Conservation (phyloP, 495 filamentous ascomycete species). For the Xylaria flabelliformis region DNA sequence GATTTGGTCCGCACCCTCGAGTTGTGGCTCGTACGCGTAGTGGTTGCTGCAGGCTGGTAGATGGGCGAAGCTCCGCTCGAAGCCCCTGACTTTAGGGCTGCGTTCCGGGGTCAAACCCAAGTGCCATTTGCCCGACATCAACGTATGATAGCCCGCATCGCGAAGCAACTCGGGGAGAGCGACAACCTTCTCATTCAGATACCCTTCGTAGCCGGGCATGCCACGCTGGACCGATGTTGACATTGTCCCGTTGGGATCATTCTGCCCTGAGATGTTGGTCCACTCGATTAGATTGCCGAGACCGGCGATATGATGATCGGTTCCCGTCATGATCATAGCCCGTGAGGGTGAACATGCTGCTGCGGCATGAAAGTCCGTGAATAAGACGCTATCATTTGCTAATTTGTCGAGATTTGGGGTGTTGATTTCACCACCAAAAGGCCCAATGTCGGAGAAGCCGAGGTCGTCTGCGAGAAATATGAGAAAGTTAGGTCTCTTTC, state of each 20-base stretch:
- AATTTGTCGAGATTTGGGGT: conserved; percentile 67
- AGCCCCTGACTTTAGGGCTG: conserved; percentile 52
- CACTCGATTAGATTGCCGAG: conserved; percentile 56
- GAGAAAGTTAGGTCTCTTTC: conserved; percentile 63
- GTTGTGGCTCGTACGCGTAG: conserved; percentile 65
- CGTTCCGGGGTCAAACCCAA: conserved; percentile 50
- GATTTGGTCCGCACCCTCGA: conserved; percentile 44
- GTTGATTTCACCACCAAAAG: conserved; percentile 68
- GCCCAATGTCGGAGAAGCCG: conserved; percentile 66
- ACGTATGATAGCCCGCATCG: conserved; percentile 67
- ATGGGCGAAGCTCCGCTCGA: conserved; percentile 51
- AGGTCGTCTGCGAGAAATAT: conserved; percentile 68
- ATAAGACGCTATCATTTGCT: conserved; percentile 60
- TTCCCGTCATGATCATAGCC: conserved; percentile 65
- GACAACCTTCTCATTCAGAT: conserved; percentile 67
- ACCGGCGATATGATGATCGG: conserved; percentile 60
- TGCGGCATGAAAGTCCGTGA: conserved; percentile 69
- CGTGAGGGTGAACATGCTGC: conserved; percentile 69
- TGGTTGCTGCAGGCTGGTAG: conserved; percentile 61
- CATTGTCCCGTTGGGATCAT: conserved; percentile 45
- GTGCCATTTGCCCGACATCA: conserved; percentile 71
- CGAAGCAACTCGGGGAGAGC: conserved; percentile 66
- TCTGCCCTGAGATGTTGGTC: conserved; percentile 41
- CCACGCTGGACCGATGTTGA: conserved; percentile 44
- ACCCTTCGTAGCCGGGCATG: conserved; percentile 73